Evolutionary conservation across 225 moss, liverwort and hornwort genomes (phyloP).

Genomic region (Antitrichia curtipendula): DNA sequence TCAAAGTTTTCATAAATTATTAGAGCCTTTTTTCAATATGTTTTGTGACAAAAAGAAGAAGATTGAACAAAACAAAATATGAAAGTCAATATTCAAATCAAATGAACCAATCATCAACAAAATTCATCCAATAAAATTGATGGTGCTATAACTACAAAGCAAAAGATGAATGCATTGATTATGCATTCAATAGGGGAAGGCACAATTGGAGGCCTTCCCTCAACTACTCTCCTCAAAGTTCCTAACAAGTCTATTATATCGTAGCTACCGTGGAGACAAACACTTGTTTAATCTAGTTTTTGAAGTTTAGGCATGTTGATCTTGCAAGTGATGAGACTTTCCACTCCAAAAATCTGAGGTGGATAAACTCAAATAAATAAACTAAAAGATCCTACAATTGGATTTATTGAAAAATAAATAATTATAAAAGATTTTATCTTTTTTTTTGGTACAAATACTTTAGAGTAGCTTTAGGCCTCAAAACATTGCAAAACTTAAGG

Average conservation of each 20-base stretch:
- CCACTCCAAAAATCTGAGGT: not conserved
- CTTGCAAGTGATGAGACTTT: not conserved
- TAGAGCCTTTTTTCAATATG: not conserved
- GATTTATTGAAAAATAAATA: not conserved
- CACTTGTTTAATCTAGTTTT: not conserved
- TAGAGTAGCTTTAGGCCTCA: too few relatives aligned
- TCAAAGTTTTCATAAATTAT: not conserved
- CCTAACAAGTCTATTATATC: not conserved
- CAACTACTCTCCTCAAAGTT: not conserved
- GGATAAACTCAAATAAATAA: not conserved
- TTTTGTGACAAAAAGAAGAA: not conserved
- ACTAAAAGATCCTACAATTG: not conserved
- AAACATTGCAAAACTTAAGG: too few relatives aligned
- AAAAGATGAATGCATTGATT: not conserved
- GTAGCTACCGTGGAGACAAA: rapidly evolving
- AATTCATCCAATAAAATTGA: not conserved
- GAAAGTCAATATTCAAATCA: not conserved
- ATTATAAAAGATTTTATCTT: not conserved
- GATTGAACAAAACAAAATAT: not conserved
- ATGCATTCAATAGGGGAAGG: too few relatives aligned
- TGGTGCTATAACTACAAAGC: not conserved
- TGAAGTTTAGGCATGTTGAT: not conserved
- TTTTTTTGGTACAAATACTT: too few relatives aligned
- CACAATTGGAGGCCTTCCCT: too few relatives aligned
- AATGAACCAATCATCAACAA: not conserved